These are phyloP conservation scores for Sphagnum tenellum DNA, from an alignment of 225 moss, liverwort and hornwort species.

Conservation along the genomic window DNA sequence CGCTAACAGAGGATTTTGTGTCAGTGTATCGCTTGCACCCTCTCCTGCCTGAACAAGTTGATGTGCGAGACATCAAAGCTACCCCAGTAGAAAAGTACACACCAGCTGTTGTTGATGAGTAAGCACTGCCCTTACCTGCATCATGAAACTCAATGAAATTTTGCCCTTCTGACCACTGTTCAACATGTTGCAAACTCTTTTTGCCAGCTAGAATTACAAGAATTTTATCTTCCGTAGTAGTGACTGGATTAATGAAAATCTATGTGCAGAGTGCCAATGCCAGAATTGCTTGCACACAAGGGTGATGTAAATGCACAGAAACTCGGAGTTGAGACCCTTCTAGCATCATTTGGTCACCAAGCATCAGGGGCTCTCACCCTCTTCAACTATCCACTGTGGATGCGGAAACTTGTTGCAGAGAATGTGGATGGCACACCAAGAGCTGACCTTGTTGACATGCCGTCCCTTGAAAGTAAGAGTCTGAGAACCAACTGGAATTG, in stretches of 20 bases:
- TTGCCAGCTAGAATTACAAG: no score
- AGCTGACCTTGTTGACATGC: conserved; percentile 29
- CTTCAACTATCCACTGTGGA: conserved; percentile 50
- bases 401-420: conserved; percentile 25
- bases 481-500: no score
- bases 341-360: conserved; percentile 48
- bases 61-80: conserved; percentile 30
- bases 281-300: conserved; percentile 24
- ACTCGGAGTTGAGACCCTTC: conserved; percentile 39
- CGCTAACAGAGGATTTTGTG: conserved; percentile 65
- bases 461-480: conserved; percentile 40
- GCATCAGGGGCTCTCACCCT: conserved; percentile 34
- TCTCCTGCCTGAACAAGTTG: conserved; percentile 52
- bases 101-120: conserved; percentile 24
- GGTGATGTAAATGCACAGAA: conserved; percentile 23
- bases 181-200: no score
- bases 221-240: no score
- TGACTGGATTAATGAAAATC: no score
- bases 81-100: conserved; percentile 7
- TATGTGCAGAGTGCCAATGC: conserved; percentile 20
- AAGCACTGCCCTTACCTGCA: background rate
- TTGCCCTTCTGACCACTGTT: no score
- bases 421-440: conserved; percentile 24
- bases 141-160: no score
- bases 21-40: conserved; percentile 63